phyloP scores from a whole-genome alignment of 306 rosid genomes.

The Quercus glauca region DNA sequence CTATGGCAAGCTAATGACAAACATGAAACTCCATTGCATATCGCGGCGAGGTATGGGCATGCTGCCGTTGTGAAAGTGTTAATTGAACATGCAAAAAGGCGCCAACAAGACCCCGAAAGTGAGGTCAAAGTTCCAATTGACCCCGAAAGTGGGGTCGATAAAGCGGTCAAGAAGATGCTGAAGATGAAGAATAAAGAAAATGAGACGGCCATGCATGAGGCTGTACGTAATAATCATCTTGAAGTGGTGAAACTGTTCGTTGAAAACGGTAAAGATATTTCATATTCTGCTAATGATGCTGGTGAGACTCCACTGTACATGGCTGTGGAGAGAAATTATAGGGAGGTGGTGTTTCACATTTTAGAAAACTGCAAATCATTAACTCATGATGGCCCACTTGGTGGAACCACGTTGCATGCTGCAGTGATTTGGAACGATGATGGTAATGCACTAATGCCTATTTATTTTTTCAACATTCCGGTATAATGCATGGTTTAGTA shows the following conservation, averaged over 20 bases:
- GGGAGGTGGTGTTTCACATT: background rate
- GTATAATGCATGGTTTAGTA: too few species aligned
- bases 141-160: fast-evolving
- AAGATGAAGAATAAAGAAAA: too few species aligned
- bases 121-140: background rate
- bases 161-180: fast-evolving
- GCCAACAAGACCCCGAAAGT: background rate
- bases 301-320: background rate
- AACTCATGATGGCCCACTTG: background rate
- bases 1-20: too few species aligned
- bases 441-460: background rate
- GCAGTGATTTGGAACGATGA: background rate
- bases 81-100: background rate
- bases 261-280: background rate
- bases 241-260: background rate
- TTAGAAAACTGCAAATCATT: background rate
- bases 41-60: too few species aligned
- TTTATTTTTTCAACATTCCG: background rate
- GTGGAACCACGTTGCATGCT: background rate
- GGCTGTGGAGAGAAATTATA: background rate
- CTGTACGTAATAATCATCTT: too few species aligned
- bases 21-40: too few species aligned
- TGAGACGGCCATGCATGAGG: too few species aligned
- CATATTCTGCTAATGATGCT: background rate
- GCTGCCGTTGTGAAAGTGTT: background rate